These are phyloP conservation scores for Avicennia marina DNA, from an alignment of 257 asterid species.

Conservation along the genomic window DNA sequence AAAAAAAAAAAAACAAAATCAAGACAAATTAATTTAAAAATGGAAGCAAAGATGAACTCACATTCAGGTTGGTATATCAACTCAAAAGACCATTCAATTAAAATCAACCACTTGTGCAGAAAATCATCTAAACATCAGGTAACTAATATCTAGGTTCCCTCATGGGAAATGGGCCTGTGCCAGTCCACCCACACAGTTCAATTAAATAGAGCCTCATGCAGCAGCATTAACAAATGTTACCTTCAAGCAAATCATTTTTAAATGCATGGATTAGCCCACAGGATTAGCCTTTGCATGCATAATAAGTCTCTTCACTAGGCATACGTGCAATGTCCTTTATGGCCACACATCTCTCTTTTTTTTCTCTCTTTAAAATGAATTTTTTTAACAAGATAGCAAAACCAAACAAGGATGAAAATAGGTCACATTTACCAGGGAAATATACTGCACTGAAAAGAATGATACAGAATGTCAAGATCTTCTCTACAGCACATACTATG, in stretches of 20 bases:
- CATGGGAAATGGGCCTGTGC: too few relatives aligned
- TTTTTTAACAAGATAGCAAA: too few relatives aligned
- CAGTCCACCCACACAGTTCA: too few relatives aligned
- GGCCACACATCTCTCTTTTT: too few relatives aligned
- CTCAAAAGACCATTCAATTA: slow-evolving; percentile 1
- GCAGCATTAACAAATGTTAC: too few relatives aligned
- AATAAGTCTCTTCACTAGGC: neutral
- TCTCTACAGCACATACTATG: too few relatives aligned
- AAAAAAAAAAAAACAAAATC: neutral
- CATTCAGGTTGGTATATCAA: too few relatives aligned
- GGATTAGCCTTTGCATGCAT: neutral
- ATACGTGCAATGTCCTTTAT: too few relatives aligned
- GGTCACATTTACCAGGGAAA: neutral
- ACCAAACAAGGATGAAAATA: neutral
- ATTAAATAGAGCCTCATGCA: too few relatives aligned
- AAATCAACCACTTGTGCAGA: slow-evolving; percentile 1
- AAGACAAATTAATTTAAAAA: neutral
- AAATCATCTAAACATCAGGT: neutral
- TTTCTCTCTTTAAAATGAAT: neutral
- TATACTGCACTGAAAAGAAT: neutral
- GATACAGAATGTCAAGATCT: neutral
- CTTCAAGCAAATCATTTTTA: too few relatives aligned
- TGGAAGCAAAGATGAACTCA: neutral
- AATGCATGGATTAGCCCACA: too few relatives aligned
- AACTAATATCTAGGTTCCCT: neutral